phyloP scores from a whole-genome alignment of 495 filamentous ascomycete species.

The Penicillium cataractarum region DNA sequence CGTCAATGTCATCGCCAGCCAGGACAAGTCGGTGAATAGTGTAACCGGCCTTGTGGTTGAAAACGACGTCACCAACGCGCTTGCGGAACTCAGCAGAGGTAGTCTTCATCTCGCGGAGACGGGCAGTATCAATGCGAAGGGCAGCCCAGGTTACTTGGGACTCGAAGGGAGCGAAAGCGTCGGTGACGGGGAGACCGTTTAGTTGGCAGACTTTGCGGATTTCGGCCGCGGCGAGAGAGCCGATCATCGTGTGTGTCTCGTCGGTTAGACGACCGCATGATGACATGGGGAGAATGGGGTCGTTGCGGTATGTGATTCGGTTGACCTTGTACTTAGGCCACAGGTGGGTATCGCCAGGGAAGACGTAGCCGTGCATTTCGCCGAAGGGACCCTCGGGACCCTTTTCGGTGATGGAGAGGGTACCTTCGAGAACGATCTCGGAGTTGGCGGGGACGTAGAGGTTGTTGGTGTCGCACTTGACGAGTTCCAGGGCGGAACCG shows the following conservation, averaged over 20 bases:
- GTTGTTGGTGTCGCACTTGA: slow-evolving; percentile 47
- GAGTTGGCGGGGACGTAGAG: slow-evolving; percentile 42
- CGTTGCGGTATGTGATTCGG: slow-evolving; percentile 44
- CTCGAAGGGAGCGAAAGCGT: slow-evolving; percentile 44
- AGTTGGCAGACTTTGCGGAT: slow-evolving; percentile 43
- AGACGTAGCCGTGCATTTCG: slow-evolving; percentile 44
- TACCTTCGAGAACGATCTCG: slow-evolving; percentile 47
- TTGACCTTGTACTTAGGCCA: slow-evolving; percentile 42
- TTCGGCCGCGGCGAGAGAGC: slow-evolving; percentile 42
- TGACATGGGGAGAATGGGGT: slow-evolving; percentile 44
- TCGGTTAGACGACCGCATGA: slow-evolving; percentile 38
- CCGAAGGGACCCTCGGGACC: slow-evolving; percentile 42
- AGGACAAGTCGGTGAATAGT: slow-evolving; percentile 44
- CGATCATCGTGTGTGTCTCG: slow-evolving; percentile 46
- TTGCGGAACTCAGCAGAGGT: slow-evolving; percentile 33
- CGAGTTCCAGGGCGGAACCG: slow-evolving; percentile 39
- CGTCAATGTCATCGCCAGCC: slow-evolving; percentile 45
- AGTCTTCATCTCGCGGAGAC: slow-evolving; percentile 36
- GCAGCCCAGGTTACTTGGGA: slow-evolving; percentile 48
- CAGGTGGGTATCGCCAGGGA: slow-evolving; percentile 33
- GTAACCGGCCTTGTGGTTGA: slow-evolving; percentile 42
- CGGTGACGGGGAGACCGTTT: slow-evolving; percentile 36
- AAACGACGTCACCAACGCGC: slow-evolving; percentile 40
- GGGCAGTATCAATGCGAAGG: slow-evolving; percentile 36
- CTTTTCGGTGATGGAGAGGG: slow-evolving; percentile 37